Evolutionary conservation across 2,329 filamentous ascomycete genomes (phyloP), one percentile per base, ranked within the genome.

Genomic region (Ilyonectria mors-panacis): DNA sequence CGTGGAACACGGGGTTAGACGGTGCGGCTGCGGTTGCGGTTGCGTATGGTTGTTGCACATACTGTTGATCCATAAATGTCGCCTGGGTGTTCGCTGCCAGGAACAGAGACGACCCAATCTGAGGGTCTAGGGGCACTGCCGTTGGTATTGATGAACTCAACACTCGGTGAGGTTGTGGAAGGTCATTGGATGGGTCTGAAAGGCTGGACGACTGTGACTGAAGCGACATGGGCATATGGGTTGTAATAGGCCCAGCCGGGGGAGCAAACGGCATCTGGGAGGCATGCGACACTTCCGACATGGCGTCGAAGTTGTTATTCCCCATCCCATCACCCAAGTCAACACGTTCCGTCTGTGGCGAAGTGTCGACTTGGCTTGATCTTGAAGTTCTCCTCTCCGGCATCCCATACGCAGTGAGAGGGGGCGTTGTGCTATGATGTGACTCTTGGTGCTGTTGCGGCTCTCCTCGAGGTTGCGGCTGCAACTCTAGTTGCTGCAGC

Each of bases 71-170:
- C 62, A 81, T 74, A 63, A 82, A 83, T 4, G 77, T 74, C 35
- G 77, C 75, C 66, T 81, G 82, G 10, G 78, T 71, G 50, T 81
- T 80, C n/a, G 81, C 75, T 1, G 80, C 75, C 6, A 84, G 76
- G 6, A 84, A 77, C 13, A 81, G 79, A 33, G 80, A 82, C 28
- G 82, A 81, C 23, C 72, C 79, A 54, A 82, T 81, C 17, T 81
- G 78, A 8, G 81, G 67, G 19, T 78, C 78, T 33, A 83, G 73
- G 10, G 78, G 59, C 58, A 81, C 72, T 0, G 55, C 67, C 6
- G 68, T 35, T 6, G 71, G 39, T 19, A 77, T 67, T 15, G 75
- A 70, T 28, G 77, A 70, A 3, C 68, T 71, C 8, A 79, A 68
- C 19, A 75, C 74, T 39, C 70, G 75, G 23, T 75, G 64, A 13